Evolutionary conservation across 176 grass and related monocot genomes (phyloP).

Genomic region (Eremochloa ophiuroides): DNA sequence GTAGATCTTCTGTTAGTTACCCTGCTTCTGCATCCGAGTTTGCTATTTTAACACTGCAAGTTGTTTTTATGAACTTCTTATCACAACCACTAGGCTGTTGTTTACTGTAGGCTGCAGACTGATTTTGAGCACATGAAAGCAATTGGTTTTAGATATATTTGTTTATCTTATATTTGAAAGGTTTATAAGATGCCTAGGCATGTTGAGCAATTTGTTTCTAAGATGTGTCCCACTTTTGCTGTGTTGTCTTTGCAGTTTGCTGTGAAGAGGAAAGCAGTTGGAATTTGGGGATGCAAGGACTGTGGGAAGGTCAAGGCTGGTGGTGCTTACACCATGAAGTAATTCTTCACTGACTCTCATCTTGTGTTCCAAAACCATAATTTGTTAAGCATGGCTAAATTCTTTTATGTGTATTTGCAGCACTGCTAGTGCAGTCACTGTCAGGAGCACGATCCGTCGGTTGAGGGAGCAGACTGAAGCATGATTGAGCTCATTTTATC

Average conservation of each 20-base stretch:
- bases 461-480: constrained; percentile 90
- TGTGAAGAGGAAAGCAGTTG: constrained; percentile 95
- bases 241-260: constrained; percentile 47
- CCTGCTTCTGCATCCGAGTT: not conserved
- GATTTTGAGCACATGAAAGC: not conserved
- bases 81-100: not conserved
- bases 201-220: not conserved
- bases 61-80: not conserved
- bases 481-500: constrained; percentile 16
- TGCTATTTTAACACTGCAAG: not conserved
- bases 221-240: not conserved
- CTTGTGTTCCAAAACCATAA: not conserved
- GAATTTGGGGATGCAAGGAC: constrained; percentile 98
- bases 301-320: constrained; percentile 95
- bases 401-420: constrained; percentile 30
- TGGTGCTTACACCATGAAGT: constrained; percentile 90
- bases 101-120: not conserved
- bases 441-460: constrained; percentile 93
- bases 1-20: constrained; percentile 11
- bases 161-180: not conserved
- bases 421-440: constrained; percentile 90
- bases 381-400: not conserved
- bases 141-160: not conserved
- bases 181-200: not conserved
- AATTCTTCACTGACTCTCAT: not conserved